These are phyloP conservation scores for Apodospora peruviana DNA, from an alignment of 495 filamentous ascomycete genomes.

Conservation along the genomic window DNA sequence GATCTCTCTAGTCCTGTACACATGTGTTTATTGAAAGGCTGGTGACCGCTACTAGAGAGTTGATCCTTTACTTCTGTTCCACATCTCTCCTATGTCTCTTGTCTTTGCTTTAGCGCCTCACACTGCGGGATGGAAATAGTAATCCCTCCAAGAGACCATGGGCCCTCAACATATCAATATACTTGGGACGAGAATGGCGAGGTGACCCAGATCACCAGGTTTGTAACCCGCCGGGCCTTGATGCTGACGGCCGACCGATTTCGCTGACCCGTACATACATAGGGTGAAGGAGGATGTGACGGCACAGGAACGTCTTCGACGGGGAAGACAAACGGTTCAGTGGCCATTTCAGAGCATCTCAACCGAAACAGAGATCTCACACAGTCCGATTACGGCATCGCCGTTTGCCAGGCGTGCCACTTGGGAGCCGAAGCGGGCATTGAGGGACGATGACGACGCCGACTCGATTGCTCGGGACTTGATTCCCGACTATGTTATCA, in stretches of 20 bases:
- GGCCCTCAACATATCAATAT: conserved; percentile 22
- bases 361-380: conserved; percentile 15
- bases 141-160: conserved; percentile 27
- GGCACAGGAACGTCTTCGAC: conserved; percentile 5
- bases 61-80: not conserved
- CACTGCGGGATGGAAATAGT: conserved; percentile 26
- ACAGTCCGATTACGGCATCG: conserved; percentile 6
- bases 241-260: not conserved
- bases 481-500: conserved; percentile 42
- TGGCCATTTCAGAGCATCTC: conserved; percentile 32
- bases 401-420: conserved; percentile 15
- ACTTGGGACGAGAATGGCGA: conserved; percentile 30
- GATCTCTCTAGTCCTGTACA: not conserved
- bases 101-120: conserved; percentile 2
- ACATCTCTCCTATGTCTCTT: conserved; percentile 11
- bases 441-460: not conserved
- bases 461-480: conserved; percentile 27
- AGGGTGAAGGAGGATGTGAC: conserved; percentile 11
- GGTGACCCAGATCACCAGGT: conserved; percentile 25
- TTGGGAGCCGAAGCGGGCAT: conserved; percentile 17
- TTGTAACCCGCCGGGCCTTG: not conserved
- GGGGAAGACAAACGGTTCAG: conserved; percentile 18
- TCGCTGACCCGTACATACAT: not conserved
- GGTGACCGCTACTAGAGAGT: not conserved
- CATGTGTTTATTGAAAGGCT: not conserved